phyloP scores from a whole-genome alignment of 768 basidiomycete species.

The Suillus spraguei region DNA sequence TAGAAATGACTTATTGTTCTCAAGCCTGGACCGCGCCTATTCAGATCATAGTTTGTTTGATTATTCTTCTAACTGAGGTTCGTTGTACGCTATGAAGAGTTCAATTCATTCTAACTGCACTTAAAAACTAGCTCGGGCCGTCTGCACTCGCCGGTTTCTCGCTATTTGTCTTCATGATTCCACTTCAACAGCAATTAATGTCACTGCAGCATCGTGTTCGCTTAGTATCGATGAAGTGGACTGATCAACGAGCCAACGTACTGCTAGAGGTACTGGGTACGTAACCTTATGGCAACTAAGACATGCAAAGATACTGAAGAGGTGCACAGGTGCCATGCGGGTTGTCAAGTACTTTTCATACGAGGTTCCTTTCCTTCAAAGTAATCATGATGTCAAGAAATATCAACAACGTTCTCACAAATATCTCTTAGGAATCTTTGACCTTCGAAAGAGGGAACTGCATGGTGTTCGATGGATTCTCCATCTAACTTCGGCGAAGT shows the following conservation, averaged over 20 bases:
- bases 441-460: conserved; percentile 1
- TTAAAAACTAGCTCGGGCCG: conserved; percentile 54
- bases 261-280: conserved; percentile 65
- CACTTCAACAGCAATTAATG: conserved; percentile 68
- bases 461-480: conserved; percentile 6
- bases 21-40: conserved; percentile 71
- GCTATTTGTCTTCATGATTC: conserved; percentile 62
- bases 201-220: conserved; percentile 55
- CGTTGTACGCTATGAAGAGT: conserved; percentile 11
- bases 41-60: conserved; percentile 59
- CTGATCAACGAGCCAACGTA: conserved; percentile 62
- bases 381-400: conserved; percentile 38
- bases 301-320: conserved; percentile 2
- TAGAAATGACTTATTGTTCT: conserved; percentile 2
- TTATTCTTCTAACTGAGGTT: conserved; percentile 61
- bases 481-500: neutral
- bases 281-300: conserved; percentile 7
- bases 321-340: conserved; percentile 54
- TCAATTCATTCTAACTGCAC: neutral
- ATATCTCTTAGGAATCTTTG: conserved; percentile 36
- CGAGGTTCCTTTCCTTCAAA: conserved; percentile 65
- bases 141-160: conserved; percentile 73
- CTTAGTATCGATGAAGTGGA: conserved; percentile 58
- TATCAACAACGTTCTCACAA: conserved; percentile 2
- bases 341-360: conserved; percentile 81